Base-by-base conservation (phyloP, 2,329 filamentous ascomycete genomes). In the Phoma herbarum region DNA sequence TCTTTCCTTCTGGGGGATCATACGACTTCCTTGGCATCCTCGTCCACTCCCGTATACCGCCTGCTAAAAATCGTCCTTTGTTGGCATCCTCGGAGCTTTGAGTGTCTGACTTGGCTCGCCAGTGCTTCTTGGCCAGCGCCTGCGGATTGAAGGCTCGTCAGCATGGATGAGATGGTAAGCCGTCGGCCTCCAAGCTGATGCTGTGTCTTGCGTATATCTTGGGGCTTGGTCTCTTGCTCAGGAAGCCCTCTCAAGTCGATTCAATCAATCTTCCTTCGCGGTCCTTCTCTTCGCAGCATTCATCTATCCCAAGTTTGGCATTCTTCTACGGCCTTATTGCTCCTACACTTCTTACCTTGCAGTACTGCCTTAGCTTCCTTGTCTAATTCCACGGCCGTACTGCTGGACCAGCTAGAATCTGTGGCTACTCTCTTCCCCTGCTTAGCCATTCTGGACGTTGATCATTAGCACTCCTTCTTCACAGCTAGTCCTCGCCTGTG, bases 61-160 rank as follows among this genome's bases (percentile, higher is more conserved):
- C 53, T 52, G 53, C 62, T 59, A 60, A 55, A 51, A 58, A 59
- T 52, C n/a, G 53, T 45, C 37, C 10, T 52, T 31, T 26, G 4
- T 37, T 52, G 29, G 25, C 31, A 46, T 61, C 47, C 51, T 44
- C 48, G 59, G 59, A 46, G 53, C 45, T 57, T 54, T 60, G 52
- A 52, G 46, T 60, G 70, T 71, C 51, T 69, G 68, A 71, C 70
- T 72, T 73, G 70, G 69, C 68, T 59, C 29, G 46, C 49, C 44
- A 47, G 33, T 31, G 44, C 43, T 16, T 46, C 68, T 70, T 72
- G 68, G 69, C 69, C 49, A 59, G 59, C 62, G 59, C 41, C 53
- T 48, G 53, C 53, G 62, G 62, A 50, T 42, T 52, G 31, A 25
- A 53, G 39, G 51, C 42, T 45, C 41, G 37, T 45, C 52, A 56